Evolutionary conservation across 805 yeast genomes (phyloP).

Genomic region (Saccharomyces kudriavzevii): DNA sequence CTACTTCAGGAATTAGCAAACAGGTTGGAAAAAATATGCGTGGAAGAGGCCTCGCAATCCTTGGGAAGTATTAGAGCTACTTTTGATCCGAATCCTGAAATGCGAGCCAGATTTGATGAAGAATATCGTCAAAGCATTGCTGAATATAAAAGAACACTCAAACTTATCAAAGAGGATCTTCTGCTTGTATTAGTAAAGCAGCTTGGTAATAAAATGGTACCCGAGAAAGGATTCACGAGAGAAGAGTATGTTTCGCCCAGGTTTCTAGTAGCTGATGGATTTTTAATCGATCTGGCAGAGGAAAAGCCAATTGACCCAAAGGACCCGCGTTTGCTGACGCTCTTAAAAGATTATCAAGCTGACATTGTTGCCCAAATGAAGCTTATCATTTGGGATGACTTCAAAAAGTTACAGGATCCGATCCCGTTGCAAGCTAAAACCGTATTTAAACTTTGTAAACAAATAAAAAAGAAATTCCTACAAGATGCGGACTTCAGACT

Average conservation of each 20-base stretch:
- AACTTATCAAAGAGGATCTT: neutral
- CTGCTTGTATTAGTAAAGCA: neutral
- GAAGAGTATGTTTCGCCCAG: neutral
- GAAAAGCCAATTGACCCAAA: neutral
- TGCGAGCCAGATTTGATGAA: neutral
- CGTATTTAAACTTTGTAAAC: neutral
- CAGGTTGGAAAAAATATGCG: neutral
- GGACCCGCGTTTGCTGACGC: neutral
- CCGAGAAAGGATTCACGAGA: neutral
- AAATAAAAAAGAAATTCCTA: neutral
- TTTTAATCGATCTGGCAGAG: neutral
- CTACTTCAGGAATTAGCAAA: neutral
- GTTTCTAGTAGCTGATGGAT: neutral
- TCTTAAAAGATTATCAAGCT: neutral
- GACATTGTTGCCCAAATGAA: neutral
- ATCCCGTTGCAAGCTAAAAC: neutral
- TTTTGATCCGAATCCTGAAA: neutral
- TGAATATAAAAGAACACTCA: neutral
- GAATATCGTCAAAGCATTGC: neutral
- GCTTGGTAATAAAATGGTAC: neutral
- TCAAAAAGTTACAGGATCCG: neutral
- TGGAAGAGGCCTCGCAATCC: neutral
- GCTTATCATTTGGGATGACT: neutral
- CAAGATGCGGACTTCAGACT: neutral
- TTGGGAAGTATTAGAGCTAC: neutral